Percentiles rank a stretch among this genome's conserved stretches.
These are phyloP conservation scores for Colletotrichum tropicicola DNA, from an alignment of 2,329 filamentous ascomycete genomes.

Conservation along the genomic window DNA sequence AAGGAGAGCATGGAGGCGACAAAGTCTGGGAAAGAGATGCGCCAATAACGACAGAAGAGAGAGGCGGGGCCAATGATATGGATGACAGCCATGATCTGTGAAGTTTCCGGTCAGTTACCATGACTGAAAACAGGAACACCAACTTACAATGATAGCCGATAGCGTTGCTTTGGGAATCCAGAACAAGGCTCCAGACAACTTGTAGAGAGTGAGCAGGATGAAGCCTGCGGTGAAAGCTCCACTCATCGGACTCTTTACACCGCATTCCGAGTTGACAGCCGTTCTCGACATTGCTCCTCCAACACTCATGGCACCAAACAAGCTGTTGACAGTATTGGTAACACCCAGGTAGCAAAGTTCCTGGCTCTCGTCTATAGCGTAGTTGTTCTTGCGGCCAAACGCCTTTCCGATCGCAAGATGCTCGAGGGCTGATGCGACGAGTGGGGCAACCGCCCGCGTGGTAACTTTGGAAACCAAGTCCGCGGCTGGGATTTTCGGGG, in stretches of 20 bases:
- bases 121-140: not conserved
- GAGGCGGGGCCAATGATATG: slow-evolving; percentile 67
- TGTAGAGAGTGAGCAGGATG: slow-evolving; percentile 69
- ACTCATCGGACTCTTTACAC: slow-evolving; percentile 68
- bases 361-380: slow-evolving; percentile 70
- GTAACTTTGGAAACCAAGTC: slow-evolving; percentile 63
- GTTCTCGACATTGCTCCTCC: slow-evolving; percentile 74
- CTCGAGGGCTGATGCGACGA: slow-evolving; percentile 69
- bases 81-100: slow-evolving; percentile 67
- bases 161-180: slow-evolving; percentile 75
- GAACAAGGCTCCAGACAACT: slow-evolving; percentile 67
- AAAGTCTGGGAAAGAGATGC: slow-evolving; percentile 71
- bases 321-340: slow-evolving; percentile 70
- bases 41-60: slow-evolving; percentile 71
- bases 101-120: not conserved
- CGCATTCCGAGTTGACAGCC: slow-evolving; percentile 72
- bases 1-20: slow-evolving; percentile 70
- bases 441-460: slow-evolving; percentile 64
- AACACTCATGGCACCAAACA: slow-evolving; percentile 71
- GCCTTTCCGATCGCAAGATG: slow-evolving; percentile 72
- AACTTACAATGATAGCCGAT: slow-evolving; percentile 66
- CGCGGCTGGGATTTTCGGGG: slow-evolving; percentile 57
- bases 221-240: slow-evolving; percentile 69
- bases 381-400: slow-evolving; percentile 69
- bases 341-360: slow-evolving; percentile 71